phyloP scores from a whole-genome alignment of 2,329 filamentous ascomycete genomes.

The Ophiostoma novo-ulmi region DNA sequence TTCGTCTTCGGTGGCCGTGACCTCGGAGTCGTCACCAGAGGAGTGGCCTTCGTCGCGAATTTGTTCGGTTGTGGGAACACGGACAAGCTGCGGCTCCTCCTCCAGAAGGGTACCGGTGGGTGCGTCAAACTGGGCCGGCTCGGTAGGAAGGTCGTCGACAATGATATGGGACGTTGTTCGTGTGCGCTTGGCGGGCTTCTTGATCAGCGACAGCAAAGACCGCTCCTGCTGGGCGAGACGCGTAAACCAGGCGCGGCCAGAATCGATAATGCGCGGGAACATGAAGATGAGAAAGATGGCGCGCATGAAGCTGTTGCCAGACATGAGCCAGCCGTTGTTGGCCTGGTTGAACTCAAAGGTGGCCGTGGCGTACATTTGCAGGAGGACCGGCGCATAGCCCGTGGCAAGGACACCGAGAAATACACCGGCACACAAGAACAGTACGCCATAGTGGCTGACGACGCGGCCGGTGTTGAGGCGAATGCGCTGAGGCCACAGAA shows the following conservation, averaged over 20 bases:
- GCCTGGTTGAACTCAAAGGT: constrained; percentile 51
- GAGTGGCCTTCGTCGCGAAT: constrained; percentile 24
- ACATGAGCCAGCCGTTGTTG: constrained; percentile 54
- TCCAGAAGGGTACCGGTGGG: constrained; percentile 40
- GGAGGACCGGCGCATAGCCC: constrained; percentile 59
- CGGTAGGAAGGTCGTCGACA: constrained; percentile 33
- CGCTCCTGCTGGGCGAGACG: constrained; percentile 14
- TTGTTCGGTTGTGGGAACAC: constrained; percentile 13
- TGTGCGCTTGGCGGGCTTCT: not conserved
- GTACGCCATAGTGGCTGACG: constrained; percentile 54
- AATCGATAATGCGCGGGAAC: constrained; percentile 48
- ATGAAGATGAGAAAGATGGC: constrained; percentile 51
- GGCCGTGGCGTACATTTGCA: constrained; percentile 56
- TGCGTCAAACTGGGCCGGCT: constrained; percentile 41
- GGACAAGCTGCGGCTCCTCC: constrained; percentile 40
- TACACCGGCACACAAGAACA: constrained; percentile 60
- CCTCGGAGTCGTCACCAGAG: not conserved
- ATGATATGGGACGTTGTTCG: not conserved
- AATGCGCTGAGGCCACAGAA: constrained; percentile 56
- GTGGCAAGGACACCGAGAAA: constrained; percentile 63
- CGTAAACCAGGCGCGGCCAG: constrained; percentile 32
- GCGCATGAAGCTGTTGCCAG: constrained; percentile 50
- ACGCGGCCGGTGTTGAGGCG: constrained; percentile 46
- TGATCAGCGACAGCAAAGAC: not conserved
- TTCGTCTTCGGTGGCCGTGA: constrained; percentile 29